These are phyloP conservation scores for Prunus dulcis DNA, from an alignment of 306 rosid genomes.

Conservation along the genomic window DNA sequence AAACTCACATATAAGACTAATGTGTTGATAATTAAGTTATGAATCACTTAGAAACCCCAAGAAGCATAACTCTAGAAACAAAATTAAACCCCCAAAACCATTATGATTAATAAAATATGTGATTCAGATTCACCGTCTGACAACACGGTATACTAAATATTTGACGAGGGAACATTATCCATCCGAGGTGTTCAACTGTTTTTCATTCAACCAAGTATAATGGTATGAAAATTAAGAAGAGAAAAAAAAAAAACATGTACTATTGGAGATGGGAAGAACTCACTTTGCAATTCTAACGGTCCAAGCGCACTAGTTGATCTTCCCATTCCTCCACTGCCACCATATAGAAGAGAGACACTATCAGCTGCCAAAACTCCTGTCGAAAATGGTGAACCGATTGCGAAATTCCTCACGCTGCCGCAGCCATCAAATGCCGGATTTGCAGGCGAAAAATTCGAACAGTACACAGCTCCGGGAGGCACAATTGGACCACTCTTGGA, in stretches of 20 bases:
- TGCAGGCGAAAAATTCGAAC: constrained; percentile 47
- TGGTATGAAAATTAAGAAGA: neutral
- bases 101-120: neutral
- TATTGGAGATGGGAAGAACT: constrained; percentile 46
- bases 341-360: constrained; percentile 45
- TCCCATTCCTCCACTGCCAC: constrained; percentile 28
- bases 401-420: constrained; percentile 38
- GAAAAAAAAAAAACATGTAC: constrained; percentile 16
- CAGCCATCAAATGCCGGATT: constrained; percentile 35
- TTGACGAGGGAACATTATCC: neutral
- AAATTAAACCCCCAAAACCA: neutral
- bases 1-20: neutral
- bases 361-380: constrained; percentile 73
- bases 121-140: neutral
- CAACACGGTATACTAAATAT: neutral
- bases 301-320: constrained; percentile 32
- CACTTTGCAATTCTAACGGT: constrained; percentile 48
- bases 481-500: constrained; percentile 90
- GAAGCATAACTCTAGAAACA: neutral
- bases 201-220: neutral
- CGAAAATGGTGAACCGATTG: constrained; percentile 58
- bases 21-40: neutral
- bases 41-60: neutral
- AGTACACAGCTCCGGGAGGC: constrained; percentile 43
- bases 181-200: no score